A percentile compares a stretch with the other conserved stretches of the same genome.
These are phyloP conservation scores for Ogataea nakhonphanomensis DNA, from an alignment of 805 yeast genomes.

Conservation along the genomic window DNA sequence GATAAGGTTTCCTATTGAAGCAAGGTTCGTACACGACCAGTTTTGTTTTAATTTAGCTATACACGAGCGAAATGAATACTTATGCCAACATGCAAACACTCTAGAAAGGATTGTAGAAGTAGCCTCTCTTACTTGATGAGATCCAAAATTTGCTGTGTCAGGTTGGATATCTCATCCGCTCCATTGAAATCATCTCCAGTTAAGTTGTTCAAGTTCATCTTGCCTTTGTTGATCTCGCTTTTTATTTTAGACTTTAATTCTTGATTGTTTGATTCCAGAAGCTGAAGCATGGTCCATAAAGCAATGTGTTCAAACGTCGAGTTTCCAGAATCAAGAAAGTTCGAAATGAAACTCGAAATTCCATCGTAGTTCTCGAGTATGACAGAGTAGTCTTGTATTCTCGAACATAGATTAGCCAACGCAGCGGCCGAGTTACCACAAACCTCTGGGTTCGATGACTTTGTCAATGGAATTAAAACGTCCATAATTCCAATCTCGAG, in stretches of 20 bases:
- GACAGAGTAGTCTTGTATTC: conserved; percentile 78
- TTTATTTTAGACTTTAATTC: conserved; percentile 45
- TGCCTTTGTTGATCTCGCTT: conserved; percentile 31
- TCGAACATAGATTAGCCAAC: conserved; percentile 88
- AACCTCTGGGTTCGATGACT: conserved; percentile 84
- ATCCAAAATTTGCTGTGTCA: conserved; percentile 37
- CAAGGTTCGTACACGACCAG: conserved; percentile 10
- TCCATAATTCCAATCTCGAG: conserved; percentile 81
- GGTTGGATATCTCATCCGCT: conserved; percentile 35
- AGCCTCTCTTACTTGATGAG: conserved; percentile 25
- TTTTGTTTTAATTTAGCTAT: conserved; percentile 1
- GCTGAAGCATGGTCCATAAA: conserved; percentile 91
- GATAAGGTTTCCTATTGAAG: conserved; percentile 9
- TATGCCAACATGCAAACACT: conserved; percentile 11
- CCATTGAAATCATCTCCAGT: conserved; percentile 35
- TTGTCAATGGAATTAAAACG: conserved; percentile 88
- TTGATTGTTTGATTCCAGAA: conserved; percentile 79
- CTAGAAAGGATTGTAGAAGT: conserved; percentile 3
- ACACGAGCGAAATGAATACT: conserved; percentile 9
- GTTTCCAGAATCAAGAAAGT: conserved; percentile 79
- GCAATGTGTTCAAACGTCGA: conserved; percentile 98
- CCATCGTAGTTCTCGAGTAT: conserved; percentile 89
- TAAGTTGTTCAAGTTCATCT: conserved; percentile 32
- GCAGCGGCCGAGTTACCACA: conserved; percentile 99
- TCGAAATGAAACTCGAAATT: conserved; percentile 72